Evolutionary conservation across 768 basidiomycete genomes (phyloP).

Genomic region (Trametes cingulata): DNA sequence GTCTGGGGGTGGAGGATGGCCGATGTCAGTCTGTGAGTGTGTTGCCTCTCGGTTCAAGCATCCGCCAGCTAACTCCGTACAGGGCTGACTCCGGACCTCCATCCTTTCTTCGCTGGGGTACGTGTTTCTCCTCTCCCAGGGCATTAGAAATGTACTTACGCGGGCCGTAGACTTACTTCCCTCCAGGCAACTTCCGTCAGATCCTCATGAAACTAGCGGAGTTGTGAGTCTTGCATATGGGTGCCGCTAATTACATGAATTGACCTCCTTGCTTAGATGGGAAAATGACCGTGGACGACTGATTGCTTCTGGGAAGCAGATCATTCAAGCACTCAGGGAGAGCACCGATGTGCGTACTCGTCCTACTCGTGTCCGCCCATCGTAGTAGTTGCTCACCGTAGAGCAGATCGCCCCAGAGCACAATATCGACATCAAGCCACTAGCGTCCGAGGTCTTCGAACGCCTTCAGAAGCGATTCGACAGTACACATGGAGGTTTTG

Average conservation of each 20-base stretch:
- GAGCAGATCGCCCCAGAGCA: slow-evolving; percentile 6
- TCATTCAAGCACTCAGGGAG: slow-evolving; percentile 23
- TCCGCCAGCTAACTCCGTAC: neutral
- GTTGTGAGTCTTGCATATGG: slow-evolving; percentile 12
- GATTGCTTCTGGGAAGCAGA: slow-evolving; percentile 20
- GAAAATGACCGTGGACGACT: slow-evolving; percentile 22
- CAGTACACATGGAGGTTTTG: slow-evolving; percentile 38
- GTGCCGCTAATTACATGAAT: neutral
- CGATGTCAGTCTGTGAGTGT: slow-evolving; percentile 35
- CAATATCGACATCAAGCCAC: slow-evolving; percentile 1
- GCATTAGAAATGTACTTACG: neutral
- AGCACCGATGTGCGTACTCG: slow-evolving; percentile 9
- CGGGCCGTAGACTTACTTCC: slow-evolving; percentile 26
- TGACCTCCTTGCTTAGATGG: slow-evolving; percentile 19
- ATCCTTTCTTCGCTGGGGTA: slow-evolving; percentile 32
- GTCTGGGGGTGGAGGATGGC: slow-evolving; percentile 35
- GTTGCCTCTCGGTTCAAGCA: neutral
- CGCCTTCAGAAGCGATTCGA: slow-evolving; percentile 31
- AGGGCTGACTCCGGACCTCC: slow-evolving; percentile 31
- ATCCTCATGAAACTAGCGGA: slow-evolving; percentile 27
- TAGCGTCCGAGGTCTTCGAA: slow-evolving; percentile 19
- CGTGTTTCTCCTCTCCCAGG: neutral
- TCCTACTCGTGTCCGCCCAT: neutral
- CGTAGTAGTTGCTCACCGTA: neutral
- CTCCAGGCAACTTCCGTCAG: slow-evolving; percentile 23